These are phyloP conservation scores for Talaromyces funiculosus DNA, from an alignment of 2,329 filamentous ascomycete species.

Conservation along the genomic window DNA sequence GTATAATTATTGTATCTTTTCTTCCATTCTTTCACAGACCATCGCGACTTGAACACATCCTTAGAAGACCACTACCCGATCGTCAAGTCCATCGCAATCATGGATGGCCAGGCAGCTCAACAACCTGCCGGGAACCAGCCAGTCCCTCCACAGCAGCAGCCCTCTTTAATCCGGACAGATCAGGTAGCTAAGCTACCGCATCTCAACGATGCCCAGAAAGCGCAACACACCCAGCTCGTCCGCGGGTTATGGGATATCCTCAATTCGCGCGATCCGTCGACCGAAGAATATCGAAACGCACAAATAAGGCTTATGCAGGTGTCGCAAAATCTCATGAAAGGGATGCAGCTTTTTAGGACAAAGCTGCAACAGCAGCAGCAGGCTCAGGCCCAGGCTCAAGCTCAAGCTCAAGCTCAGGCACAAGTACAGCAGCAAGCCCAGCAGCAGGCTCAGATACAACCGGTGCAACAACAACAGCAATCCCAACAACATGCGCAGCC, in stretches of 20 bases:
- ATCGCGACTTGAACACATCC: background rate
- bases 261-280: conserved; percentile 45
- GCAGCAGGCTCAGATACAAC: conserved; percentile 9
- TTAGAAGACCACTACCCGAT: background rate
- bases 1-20: background rate
- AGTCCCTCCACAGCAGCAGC: conserved; percentile 34
- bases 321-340: conserved; percentile 48
- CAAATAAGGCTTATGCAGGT: conserved; percentile 48
- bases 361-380: conserved; percentile 31
- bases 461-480: conserved; percentile 14
- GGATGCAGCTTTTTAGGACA: conserved; percentile 44
- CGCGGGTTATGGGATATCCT: conserved; percentile 51
- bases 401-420: conserved; percentile 21
- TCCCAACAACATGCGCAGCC: conserved; percentile 16
- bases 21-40: background rate
- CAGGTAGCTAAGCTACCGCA: conserved; percentile 50
- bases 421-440: conserved; percentile 22
- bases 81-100: conserved; percentile 13
- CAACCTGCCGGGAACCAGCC: conserved; percentile 22
- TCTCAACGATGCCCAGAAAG: conserved; percentile 51
- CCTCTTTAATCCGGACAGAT: conserved; percentile 47
- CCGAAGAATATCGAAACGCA: conserved; percentile 46
- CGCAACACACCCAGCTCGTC: conserved; percentile 51
- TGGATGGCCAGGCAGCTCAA: conserved; percentile 30
- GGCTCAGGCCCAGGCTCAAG: conserved; percentile 19